These are phyloP conservation scores for Escovopsis weberi DNA, from an alignment of 2,329 filamentous ascomycete species.

Conservation along the genomic window DNA sequence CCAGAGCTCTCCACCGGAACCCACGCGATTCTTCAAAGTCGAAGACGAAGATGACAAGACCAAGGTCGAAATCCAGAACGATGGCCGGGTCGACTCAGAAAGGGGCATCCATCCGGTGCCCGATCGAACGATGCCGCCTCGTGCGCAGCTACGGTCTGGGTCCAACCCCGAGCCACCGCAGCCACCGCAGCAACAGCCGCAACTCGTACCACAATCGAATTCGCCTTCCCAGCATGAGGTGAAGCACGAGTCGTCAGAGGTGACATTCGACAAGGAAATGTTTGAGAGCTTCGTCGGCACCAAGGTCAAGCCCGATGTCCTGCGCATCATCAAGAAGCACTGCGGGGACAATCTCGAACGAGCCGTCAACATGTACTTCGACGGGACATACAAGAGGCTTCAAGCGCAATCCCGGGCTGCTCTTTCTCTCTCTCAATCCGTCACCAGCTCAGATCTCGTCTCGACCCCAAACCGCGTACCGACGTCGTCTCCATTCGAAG, in stretches of 20 bases:
- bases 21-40: constrained; percentile 14
- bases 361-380: constrained; percentile 56
- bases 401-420: too few species aligned
- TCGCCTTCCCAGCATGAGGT: background rate
- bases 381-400: constrained; percentile 48
- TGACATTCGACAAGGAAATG: constrained; percentile 38
- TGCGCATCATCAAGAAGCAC: constrained; percentile 35
- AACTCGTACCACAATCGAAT: background rate
- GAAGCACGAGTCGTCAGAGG: constrained; percentile 9
- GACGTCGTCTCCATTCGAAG: too few species aligned
- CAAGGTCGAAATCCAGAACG: constrained; percentile 7
- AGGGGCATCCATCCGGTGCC: constrained; percentile 5
- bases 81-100: constrained; percentile 5
- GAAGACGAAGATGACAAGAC: background rate
- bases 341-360: constrained; percentile 45
- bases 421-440: too few species aligned
- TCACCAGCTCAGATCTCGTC: too few species aligned
- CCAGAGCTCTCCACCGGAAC: constrained; percentile 9
- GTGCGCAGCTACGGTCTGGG: background rate
- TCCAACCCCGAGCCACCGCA: background rate
- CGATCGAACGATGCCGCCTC: background rate
- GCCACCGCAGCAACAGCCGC: background rate
- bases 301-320: constrained; percentile 32
- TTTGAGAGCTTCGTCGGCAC: constrained; percentile 48
- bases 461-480: background rate